Evolutionary conservation across 495 filamentous ascomycete species (phyloP), one percentile per base, ranked within the genome.

Genomic region (Lepidopterella palustris): DNA sequence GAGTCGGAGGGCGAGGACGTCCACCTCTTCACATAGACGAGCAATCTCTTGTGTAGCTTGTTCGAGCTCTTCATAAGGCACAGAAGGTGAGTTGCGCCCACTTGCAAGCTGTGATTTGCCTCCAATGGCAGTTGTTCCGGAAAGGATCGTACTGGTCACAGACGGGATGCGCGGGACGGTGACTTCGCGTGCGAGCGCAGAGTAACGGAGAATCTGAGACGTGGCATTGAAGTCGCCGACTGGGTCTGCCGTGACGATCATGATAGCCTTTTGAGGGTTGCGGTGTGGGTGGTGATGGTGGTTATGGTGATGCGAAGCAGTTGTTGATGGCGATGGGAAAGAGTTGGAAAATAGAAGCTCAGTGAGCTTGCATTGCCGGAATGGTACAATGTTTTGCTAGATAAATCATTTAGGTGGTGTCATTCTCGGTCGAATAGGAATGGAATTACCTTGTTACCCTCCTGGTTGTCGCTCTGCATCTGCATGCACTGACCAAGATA

Each of bases 171-270:
- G 84, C 1, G 92, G 92, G 3, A 97, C 89, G 0, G 95, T 95
- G 15, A 97, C 87, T 74, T 98, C 93, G 1, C 90, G 83, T 0
- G 93, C 95, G 4, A 97, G 80, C 8, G 93, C 95, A 25, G 90
- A 95, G 70, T 98, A 98, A 13, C 93, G 87, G 4, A 98, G 77
- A 31, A 98, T 97, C 71, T 98, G 93, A 23, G 88, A 90, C 0
- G 95, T 97, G 20, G 93, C 90, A 66, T 97, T 97, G 77, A 90
- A 96, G 70, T 98, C 93, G 11, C 95, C 93, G 15, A 88, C 66
- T 0, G 93, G 92, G 68, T 98, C 93, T 0, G 95, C 93, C 1
- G 93, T 96, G 20, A 97, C 95, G 45, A 97, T 87, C 93, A 98
- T 97, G 66, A 92, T 82, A 0, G 87, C 89, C 70, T 90, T 93